A percentile compares a stretch with the other conserved stretches of the same genome.
phyloP scores from a whole-genome alignment of 495 filamentous ascomycete genomes.

The Neurospora tetraspora region DNA sequence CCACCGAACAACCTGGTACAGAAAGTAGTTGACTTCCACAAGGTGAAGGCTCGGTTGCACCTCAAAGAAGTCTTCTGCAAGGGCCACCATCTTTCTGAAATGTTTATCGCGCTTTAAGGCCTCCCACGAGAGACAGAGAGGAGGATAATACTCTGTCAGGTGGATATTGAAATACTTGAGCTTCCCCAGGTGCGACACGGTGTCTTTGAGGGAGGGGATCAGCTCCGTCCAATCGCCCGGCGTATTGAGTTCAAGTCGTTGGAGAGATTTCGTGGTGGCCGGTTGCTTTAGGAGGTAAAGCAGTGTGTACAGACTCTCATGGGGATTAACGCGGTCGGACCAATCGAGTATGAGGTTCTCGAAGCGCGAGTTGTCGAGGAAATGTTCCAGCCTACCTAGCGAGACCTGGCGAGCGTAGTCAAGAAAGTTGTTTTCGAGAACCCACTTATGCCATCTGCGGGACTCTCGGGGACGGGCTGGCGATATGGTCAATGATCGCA shows the following conservation, averaged over 20 bases:
- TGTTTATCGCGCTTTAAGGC: background rate
- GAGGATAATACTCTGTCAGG: background rate
- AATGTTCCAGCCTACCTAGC: background rate
- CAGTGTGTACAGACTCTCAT: background rate
- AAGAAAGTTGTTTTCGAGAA: background rate
- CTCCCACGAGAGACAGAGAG: background rate
- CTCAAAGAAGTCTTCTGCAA: background rate
- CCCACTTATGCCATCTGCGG: background rate
- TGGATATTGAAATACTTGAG: background rate
- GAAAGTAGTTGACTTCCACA: background rate
- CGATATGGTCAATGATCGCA: background rate
- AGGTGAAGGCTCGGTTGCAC: background rate
- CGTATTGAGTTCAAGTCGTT: background rate
- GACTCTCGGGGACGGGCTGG: background rate
- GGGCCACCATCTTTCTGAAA: background rate
- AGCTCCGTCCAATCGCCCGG: background rate
- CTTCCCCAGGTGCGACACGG: background rate
- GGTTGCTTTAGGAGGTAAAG: background rate
- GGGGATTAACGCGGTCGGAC: background rate
- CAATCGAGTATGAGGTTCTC: background rate
- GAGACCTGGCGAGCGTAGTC: background rate
- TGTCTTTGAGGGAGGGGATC: background rate
- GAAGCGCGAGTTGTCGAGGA: background rate
- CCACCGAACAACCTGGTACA: background rate
- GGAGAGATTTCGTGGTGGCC: background rate